Percentiles rank a stretch among this genome's conserved stretches.
phyloP scores from a whole-genome alignment of 2,329 filamentous ascomycete genomes.

The Sordariomycetes sp. region DNA sequence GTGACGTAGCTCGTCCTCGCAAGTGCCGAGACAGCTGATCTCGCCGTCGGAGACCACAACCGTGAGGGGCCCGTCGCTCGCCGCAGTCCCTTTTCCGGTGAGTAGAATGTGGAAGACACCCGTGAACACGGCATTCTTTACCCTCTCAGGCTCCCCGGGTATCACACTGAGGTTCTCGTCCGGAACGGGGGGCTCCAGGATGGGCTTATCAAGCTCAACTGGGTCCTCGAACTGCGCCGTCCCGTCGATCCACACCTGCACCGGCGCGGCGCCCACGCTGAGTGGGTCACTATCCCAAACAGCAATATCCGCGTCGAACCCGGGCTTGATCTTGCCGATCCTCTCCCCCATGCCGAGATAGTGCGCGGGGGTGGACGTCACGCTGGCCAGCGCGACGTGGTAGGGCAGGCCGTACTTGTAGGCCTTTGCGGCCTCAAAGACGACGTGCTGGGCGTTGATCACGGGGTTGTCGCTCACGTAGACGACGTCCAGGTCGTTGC shows the following conservation, averaged over 20 bases:
- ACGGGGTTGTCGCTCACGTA: constrained; percentile 63
- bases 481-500: constrained; percentile 49
- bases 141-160: constrained; percentile 23
- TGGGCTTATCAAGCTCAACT: constrained; percentile 38
- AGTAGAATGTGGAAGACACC: constrained; percentile 27
- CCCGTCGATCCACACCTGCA: constrained; percentile 53
- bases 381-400: constrained; percentile 41
- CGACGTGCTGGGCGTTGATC: constrained; percentile 54
- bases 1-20: constrained; percentile 25
- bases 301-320: constrained; percentile 47
- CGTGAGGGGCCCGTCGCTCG: constrained; percentile 20
- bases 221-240: constrained; percentile 40
- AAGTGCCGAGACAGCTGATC: constrained; percentile 42
- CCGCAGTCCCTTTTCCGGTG: constrained; percentile 3
- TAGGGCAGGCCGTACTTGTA: constrained; percentile 48
- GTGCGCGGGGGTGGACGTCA: constrained; percentile 45
- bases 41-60: constrained; percentile 38
- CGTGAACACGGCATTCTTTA: constrained; percentile 35
- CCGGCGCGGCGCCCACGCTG: constrained; percentile 42
- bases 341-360: constrained; percentile 42
- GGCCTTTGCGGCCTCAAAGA: constrained; percentile 50
- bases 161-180: constrained; percentile 25
- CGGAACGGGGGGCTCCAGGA: constrained; percentile 21
- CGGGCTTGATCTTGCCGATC: constrained; percentile 46
- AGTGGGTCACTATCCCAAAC: constrained; percentile 52